Conservation (phyloP, 495 filamentous ascomycete species). For the Xylaria cubensis region DNA sequence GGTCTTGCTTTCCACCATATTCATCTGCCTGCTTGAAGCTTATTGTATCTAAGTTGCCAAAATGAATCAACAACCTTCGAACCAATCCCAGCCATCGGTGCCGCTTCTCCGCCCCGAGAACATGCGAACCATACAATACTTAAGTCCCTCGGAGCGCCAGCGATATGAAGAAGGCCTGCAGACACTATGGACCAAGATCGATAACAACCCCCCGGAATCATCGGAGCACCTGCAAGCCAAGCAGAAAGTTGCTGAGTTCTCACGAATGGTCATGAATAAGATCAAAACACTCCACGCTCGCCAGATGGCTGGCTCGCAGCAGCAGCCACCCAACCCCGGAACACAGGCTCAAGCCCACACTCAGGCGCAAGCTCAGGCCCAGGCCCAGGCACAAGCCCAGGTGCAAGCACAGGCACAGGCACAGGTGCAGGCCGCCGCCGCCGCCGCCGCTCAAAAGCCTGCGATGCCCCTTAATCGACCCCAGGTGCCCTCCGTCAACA, state of each 20-base stretch:
- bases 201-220: constrained; percentile 60
- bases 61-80: constrained; percentile 44
- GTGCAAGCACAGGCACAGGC: constrained; percentile 31
- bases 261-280: constrained; percentile 66
- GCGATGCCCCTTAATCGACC: constrained; percentile 36
- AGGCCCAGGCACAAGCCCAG: constrained; percentile 5
- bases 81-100: constrained; percentile 36
- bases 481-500: constrained; percentile 29
- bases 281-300: constrained; percentile 48
- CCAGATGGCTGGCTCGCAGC: constrained; percentile 31
- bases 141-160: constrained; percentile 64
- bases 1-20: neutral
- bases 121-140: constrained; percentile 52
- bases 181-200: constrained; percentile 65
- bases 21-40: neutral
- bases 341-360: constrained; percentile 1
- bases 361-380: neutral
- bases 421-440: constrained; percentile 26
- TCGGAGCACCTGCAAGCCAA: constrained; percentile 67
- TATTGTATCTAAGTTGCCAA: neutral
- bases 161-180: constrained; percentile 72
- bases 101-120: constrained; percentile 49
- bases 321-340: constrained; percentile 24
- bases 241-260: constrained; percentile 68
- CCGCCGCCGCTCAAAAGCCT: constrained; percentile 28